Base-by-base conservation (phyloP, 2,329 filamentous ascomycete species). In the Rhynchosporium secalis region DNA sequence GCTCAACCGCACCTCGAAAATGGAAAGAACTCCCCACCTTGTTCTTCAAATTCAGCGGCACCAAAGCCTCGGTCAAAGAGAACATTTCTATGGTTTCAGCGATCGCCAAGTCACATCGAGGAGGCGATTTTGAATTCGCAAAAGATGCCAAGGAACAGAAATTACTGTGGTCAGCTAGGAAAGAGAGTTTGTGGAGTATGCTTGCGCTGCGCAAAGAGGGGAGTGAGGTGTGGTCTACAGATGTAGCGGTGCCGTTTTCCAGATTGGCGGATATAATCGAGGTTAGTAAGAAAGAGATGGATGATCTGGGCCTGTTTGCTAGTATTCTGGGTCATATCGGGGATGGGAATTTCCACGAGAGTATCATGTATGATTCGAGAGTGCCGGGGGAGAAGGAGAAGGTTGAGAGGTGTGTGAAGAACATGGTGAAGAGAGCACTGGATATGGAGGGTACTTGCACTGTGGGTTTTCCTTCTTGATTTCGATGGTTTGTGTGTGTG, bases 391-490 rank as follows among this genome's bases (percentile, higher is more conserved):
- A 96, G 76, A 83, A 83, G 61, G 87, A 83, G 47, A 90, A 89
- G 68, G 91, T 95, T 1, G 90, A 95, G 73, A 83, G 81, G 60
- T 92, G 91, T 66, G 91, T 97, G 52, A 87, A 93, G 73, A 88
- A 92, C 69, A 96, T 97, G 92, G 91, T 96, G 26, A 84, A 89
- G 68, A 85, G 91, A n/a, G 93, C 92, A 2, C 76, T 97, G 29
- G 91, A 94, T 67, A 96, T 97, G 92, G 93, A 96, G 63, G 92
- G 93, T 1, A 96, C 92, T 5, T 95, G 91, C 74, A 96, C 92
- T 0, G 79, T 80, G 75, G 73, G 72, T 54, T 59, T 26, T 63
- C 63, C 36, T 9, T 57, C 1, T 12, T 66, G 1, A 9, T 65
- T 66, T 28, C 9, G 6, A 8, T 61, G 29, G n/a, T n/a, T 20